Conservation (phyloP, 805 yeast genomes). For the Alloascoidea africana region DNA sequence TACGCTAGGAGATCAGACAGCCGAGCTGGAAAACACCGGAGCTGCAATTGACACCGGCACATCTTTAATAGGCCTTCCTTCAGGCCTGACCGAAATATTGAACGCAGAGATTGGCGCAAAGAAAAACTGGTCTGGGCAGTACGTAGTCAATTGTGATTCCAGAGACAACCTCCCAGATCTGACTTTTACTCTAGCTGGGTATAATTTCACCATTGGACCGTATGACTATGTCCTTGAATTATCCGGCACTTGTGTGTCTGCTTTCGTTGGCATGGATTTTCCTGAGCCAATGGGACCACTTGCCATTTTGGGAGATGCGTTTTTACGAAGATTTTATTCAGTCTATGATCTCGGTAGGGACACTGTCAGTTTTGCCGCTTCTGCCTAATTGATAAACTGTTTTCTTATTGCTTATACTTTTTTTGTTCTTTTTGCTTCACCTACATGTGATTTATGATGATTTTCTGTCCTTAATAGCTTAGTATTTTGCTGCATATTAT, state of each 20-base stretch:
- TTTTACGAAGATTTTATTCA: slow-evolving; percentile 90
- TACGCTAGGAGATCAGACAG: slow-evolving; percentile 85
- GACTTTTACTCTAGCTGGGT: slow-evolving; percentile 79
- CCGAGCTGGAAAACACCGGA: slow-evolving; percentile 69
- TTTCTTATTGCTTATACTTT: background rate
- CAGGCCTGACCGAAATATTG: slow-evolving; percentile 88
- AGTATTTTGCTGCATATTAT: too few relatives aligned
- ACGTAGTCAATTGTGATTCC: slow-evolving; percentile 76
- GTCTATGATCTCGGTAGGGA: slow-evolving; percentile 81
- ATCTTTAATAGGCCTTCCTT: slow-evolving; percentile 86
- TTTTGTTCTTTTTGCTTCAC: too few relatives aligned
- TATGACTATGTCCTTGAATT: slow-evolving; percentile 90
- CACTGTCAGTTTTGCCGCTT: slow-evolving; percentile 88
- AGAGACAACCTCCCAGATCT: slow-evolving; percentile 83
- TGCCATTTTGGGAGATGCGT: slow-evolving; percentile 94
- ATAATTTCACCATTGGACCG: slow-evolving; percentile 81
- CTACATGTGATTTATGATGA: too few relatives aligned
- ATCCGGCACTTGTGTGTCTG: slow-evolving; percentile 90
- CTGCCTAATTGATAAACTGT: slow-evolving; percentile 27
- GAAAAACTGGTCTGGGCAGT: slow-evolving; percentile 97
- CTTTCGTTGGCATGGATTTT: slow-evolving; percentile 94
- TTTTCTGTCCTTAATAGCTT: too few relatives aligned
- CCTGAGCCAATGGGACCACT: slow-evolving; percentile 95
- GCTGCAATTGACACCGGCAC: slow-evolving; percentile 99
- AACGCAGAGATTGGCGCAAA: slow-evolving; percentile 94